A percentile compares a stretch with the other conserved stretches of the same genome.
phyloP scores from a whole-genome alignment of 345 rosid genomes.

The Salix viminalis region DNA sequence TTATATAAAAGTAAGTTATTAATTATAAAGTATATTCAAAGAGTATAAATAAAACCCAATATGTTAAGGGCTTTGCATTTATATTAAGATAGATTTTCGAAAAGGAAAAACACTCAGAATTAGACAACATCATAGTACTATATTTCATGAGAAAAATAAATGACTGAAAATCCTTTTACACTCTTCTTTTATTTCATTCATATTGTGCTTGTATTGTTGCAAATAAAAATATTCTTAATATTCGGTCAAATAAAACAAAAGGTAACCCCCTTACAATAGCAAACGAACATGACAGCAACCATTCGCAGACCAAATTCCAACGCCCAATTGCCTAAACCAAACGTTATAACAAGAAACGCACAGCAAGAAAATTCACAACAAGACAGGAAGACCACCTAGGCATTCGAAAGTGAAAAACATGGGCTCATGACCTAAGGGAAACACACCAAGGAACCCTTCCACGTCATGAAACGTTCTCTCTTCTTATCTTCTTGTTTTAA shows the following conservation, averaged over 20 bases:
- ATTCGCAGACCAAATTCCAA: constrained; percentile 13
- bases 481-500: background rate
- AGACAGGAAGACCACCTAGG: constrained; percentile 13
- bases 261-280: constrained; percentile 4
- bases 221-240: constrained; percentile 4
- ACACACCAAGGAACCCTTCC: constrained; percentile 1
- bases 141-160: no score
- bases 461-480: background rate
- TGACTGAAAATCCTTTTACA: no score
- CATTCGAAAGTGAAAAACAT: constrained; percentile 7
- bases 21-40: no score
- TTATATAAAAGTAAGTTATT: no score
- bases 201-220: background rate
- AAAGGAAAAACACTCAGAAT: background rate
- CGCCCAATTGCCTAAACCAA: constrained; percentile 11
- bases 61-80: no score
- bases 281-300: constrained; percentile 13
- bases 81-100: background rate
- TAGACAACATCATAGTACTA: no score
- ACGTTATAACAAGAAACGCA: constrained; percentile 19
- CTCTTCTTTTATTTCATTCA: background rate
- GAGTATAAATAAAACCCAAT: no score
- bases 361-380: background rate
- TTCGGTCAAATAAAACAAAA: constrained; percentile 1
- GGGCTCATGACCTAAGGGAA: constrained; percentile 20